phyloP scores from a whole-genome alignment of 2,329 filamentous ascomycete genomes.

The Epichloe uncinata region DNA sequence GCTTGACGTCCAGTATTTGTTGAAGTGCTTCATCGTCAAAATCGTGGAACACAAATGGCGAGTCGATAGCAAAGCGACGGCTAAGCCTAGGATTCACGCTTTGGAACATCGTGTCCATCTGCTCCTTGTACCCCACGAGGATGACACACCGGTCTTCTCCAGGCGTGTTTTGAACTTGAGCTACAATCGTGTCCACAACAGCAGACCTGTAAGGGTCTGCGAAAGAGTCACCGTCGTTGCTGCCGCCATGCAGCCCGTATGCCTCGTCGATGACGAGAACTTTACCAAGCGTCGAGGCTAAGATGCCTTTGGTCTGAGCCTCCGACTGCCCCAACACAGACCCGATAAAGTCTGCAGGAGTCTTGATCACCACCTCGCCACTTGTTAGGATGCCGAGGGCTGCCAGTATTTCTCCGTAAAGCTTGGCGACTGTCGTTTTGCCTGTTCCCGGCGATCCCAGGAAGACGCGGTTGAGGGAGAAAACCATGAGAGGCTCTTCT shows the following conservation, averaged over 20 bases:
- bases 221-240: constrained; percentile 8
- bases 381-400: constrained; percentile 54
- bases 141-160: constrained; percentile 63
- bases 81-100: constrained; percentile 58
- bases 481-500: constrained; percentile 45
- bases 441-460: constrained; percentile 62
- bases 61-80: constrained; percentile 49
- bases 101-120: constrained; percentile 62
- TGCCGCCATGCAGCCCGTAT: constrained; percentile 46
- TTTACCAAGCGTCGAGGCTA: constrained; percentile 54
- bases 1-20: constrained; percentile 48
- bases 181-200: constrained; percentile 62
- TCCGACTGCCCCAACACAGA: constrained; percentile 52
- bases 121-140: constrained; percentile 54
- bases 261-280: constrained; percentile 73
- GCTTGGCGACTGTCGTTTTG: constrained; percentile 61
- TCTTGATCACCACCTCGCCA: constrained; percentile 60
- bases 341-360: constrained; percentile 61
- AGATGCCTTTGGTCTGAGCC: constrained; percentile 56
- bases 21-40: constrained; percentile 45
- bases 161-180: constrained; percentile 54
- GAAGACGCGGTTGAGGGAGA: constrained; percentile 55
- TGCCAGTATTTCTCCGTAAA: constrained; percentile 56
- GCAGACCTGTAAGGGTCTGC: constrained; percentile 41
- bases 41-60: constrained; percentile 56